Evolutionary conservation across 176 grass and related monocot species (phyloP), one percentile per base, ranked within the genome.

Genomic region (Saccharum spontaneum): DNA sequence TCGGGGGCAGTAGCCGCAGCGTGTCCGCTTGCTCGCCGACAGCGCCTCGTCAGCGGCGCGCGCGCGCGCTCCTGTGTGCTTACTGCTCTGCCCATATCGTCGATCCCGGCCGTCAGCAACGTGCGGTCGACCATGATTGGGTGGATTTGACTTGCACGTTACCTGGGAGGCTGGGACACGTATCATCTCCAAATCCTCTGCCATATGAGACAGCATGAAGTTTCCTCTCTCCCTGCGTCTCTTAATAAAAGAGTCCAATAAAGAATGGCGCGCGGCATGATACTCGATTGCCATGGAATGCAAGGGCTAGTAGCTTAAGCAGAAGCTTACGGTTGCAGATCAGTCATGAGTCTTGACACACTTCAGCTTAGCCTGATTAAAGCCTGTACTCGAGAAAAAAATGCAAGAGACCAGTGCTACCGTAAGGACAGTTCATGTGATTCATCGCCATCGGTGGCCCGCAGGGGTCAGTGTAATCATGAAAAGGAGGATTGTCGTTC

Each of bases 11-110:
- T n/a, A n/a, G 60, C 60, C 4, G 73, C 73, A 0, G 78, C 2
- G 24, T 75, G 78, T 45, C 60, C 65, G 71, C 45, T 38, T 63
- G 84, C 77, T 73, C 15, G 38, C 85, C 71, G 78, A 87, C 78
- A 76, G 46, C 70, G 46, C 61, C 60, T 34, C 70, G 71, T 80
- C 70, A 81, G 60, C 34, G 78, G 61, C 13, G 30, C 75, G 75
- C 11, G 49, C 48, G 11, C 15, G 9, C n/a, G n/a, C n/a, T 24
- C 22, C 22, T 62, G 59, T 62, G 57, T 61, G 60, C 18, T 23
- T 75, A 44, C 23, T 67, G 14, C 22, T 5, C 45, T 9, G 28
- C 20, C 44, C 61, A 9, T 66, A 13, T 64, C 14, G 61, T 45
- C 20, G 85, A 75, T 87, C 24, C 33, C 68, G 14, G 71, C 24